Conservation (phyloP, 305 asterid species). For the Fraxinus greggii region DNA sequence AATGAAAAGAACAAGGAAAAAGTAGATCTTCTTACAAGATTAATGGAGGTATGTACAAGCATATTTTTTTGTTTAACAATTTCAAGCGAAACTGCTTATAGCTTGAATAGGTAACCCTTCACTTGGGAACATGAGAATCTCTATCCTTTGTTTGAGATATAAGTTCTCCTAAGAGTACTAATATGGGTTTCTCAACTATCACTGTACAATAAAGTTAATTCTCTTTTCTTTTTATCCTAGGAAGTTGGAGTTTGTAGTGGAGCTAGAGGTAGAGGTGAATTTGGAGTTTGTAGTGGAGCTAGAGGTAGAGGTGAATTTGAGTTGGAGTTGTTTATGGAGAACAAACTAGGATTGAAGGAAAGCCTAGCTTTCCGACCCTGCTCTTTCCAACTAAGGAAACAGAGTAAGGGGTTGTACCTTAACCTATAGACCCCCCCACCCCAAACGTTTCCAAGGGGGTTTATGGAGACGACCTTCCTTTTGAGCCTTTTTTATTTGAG, state of each 20-base stretch:
- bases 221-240: neutral
- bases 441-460: neutral
- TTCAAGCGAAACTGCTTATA: neutral
- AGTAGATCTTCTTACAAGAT: constrained; percentile 76
- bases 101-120: neutral
- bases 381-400: neutral
- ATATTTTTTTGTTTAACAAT: neutral
- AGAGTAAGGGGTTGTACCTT: neutral
- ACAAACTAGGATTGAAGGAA: neutral
- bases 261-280: neutral
- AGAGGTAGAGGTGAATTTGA: neutral
- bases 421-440: neutral
- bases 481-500: neutral
- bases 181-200: neutral
- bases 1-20: constrained; percentile 93
- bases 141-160: neutral
- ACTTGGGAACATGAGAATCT: neutral
- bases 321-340: neutral
- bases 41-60: constrained; percentile 82
- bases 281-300: neutral
- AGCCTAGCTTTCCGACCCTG: neutral
- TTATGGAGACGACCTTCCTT: neutral
- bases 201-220: neutral
- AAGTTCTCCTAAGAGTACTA: neutral
- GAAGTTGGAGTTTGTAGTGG: neutral